Conservation (phyloP, 768 basidiomycete genomes). For the Amanita pallidorosea region DNA sequence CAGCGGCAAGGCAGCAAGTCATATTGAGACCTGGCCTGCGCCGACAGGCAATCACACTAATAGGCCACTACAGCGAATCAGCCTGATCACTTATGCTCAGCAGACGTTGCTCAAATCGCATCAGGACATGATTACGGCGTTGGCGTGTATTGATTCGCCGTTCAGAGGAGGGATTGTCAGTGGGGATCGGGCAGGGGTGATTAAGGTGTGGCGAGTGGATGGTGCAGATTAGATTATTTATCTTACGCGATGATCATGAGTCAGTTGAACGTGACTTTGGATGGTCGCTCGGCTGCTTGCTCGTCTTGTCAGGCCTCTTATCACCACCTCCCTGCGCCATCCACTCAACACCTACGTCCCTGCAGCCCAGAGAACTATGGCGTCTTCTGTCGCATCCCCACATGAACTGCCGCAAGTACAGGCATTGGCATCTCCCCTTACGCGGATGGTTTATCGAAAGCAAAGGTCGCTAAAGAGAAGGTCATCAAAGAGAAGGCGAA, state of each 20-base stretch:
- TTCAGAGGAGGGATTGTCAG: conserved; percentile 90
- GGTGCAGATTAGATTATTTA: conserved; percentile 20
- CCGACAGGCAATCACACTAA: conserved; percentile 40
- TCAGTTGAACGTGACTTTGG: conserved; percentile 26
- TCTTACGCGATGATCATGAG: not conserved
- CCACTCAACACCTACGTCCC: conserved; percentile 8
- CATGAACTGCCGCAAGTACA: conserved; percentile 35
- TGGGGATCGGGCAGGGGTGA: conserved; percentile 78
- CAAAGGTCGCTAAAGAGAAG: conserved; percentile 28
- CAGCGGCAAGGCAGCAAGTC: conserved; percentile 35
- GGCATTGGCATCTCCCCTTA: conserved; percentile 31
- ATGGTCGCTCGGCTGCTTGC: conserved; percentile 21
- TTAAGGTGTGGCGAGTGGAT: conserved; percentile 86
- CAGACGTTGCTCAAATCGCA: conserved; percentile 79
- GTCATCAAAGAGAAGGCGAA: conserved; percentile 24
- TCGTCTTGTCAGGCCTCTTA: conserved; percentile 22
- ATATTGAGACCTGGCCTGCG: conserved; percentile 55
- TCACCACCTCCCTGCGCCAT: conserved; percentile 14
- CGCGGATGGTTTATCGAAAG: conserved; percentile 14
- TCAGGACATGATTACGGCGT: conserved; percentile 80
- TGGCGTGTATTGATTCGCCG: conserved; percentile 84
- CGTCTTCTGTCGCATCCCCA: conserved; percentile 44
- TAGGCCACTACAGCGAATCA: conserved; percentile 66
- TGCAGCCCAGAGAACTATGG: conserved; percentile 32
- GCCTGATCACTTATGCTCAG: conserved; percentile 71